These are phyloP conservation scores for Williopsis jadinii DNA, from an alignment of 1,139 yeast genomes.

Conservation along the genomic window DNA sequence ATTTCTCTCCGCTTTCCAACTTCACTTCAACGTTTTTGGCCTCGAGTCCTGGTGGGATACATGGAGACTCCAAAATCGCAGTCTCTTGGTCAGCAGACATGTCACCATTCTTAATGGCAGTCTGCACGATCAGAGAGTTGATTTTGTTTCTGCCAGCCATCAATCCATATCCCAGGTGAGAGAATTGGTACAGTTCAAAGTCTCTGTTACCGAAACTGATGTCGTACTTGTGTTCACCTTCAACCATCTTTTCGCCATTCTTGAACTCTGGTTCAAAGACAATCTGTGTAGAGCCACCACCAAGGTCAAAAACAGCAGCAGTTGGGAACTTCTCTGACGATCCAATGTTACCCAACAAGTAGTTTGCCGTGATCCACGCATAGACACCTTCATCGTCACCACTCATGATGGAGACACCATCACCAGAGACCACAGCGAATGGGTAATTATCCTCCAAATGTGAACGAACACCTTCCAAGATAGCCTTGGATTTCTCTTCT, in stretches of 20 bases:
- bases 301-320: slow-evolving; percentile 95
- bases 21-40: slow-evolving; percentile 53
- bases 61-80: slow-evolving; percentile 61
- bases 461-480: slow-evolving; percentile 64
- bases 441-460: slow-evolving; percentile 79
- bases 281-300: slow-evolving; percentile 98
- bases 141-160: slow-evolving; percentile 89
- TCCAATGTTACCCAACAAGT: slow-evolving; percentile 87
- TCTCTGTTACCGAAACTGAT: slow-evolving; percentile 71
- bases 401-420: slow-evolving; percentile 88
- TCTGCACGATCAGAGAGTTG: slow-evolving; percentile 50
- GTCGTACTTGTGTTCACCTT: slow-evolving; percentile 84
- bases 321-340: slow-evolving; percentile 64
- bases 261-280: slow-evolving; percentile 85
- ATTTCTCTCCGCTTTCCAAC: slow-evolving; percentile 39
- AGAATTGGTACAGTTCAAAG: slow-evolving; percentile 84
- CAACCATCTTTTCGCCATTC: slow-evolving; percentile 53
- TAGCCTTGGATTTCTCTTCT: slow-evolving; percentile 57
- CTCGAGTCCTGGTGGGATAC: slow-evolving; percentile 70
- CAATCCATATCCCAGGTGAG: slow-evolving; percentile 92
- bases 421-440: slow-evolving; percentile 79
- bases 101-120: slow-evolving; percentile 37
- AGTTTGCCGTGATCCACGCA: slow-evolving; percentile 97
- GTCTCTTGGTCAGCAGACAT: slow-evolving; percentile 32
- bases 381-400: slow-evolving; percentile 98